A percentile compares a stretch with the other conserved stretches of the same genome.
Conservation (phyloP, 306 rosid genomes). For the Fagus crenata region DNA sequence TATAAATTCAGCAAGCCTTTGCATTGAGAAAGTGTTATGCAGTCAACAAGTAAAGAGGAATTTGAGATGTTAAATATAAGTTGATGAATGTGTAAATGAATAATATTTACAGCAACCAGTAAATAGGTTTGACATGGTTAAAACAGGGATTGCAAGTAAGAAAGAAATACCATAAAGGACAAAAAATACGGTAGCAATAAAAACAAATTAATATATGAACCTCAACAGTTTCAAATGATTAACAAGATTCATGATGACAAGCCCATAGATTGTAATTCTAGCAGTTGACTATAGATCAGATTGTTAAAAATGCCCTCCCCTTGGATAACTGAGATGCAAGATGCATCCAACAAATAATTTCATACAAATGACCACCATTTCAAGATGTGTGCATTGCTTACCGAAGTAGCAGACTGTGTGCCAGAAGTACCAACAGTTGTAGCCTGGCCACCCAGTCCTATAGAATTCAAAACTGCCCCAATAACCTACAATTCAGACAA, state of each 20-base stretch:
- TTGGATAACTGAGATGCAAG: neutral
- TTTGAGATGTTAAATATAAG: neutral
- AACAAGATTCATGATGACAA: neutral
- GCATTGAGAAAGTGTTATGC: neutral
- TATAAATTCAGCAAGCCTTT: neutral
- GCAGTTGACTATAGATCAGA: neutral
- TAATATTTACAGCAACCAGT: neutral
- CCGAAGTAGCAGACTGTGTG: slow-evolving; percentile 48
- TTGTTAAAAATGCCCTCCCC: neutral
- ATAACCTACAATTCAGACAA: slow-evolving; percentile 58
- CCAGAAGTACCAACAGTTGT: slow-evolving; percentile 43
- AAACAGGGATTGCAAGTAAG: too few species aligned
- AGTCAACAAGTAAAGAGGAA: neutral
- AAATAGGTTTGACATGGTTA: neutral
- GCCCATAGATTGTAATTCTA: neutral
- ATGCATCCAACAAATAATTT: slow-evolving; percentile 14
- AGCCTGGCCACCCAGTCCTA: slow-evolving; percentile 71
- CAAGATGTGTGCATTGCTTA: slow-evolving; percentile 42
- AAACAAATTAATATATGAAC: neutral
- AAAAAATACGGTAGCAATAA: neutral
- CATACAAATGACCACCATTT: neutral
- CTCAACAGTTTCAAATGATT: neutral
- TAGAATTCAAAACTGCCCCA: slow-evolving; percentile 90
- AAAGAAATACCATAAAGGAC: neutral
- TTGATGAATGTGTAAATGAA: neutral